Evolutionary conservation across 2,329 filamentous ascomycete genomes (phyloP).

Genomic region (Xenoacremonium recifei): DNA sequence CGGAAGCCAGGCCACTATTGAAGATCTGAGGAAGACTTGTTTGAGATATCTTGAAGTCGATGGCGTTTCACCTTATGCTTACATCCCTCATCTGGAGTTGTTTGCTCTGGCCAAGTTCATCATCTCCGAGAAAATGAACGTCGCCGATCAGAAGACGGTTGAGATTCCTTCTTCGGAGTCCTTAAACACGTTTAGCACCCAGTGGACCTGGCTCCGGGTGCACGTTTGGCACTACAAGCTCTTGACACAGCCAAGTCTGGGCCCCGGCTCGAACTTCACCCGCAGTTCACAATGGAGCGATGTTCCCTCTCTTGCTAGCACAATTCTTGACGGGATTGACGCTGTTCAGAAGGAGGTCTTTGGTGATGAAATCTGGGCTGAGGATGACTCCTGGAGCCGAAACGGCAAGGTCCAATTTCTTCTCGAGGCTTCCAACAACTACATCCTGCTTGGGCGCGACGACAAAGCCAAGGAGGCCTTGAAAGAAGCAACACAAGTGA

Average conservation of each 20-base stretch:
- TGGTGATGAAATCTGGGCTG: constrained; percentile 36
- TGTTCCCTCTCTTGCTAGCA: constrained; percentile 53
- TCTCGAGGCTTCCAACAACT: constrained; percentile 78
- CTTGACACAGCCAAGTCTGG: constrained; percentile 55
- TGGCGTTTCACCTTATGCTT: constrained; percentile 80
- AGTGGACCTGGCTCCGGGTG: constrained; percentile 68
- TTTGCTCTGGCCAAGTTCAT: constrained; percentile 68
- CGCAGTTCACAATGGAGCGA: constrained; percentile 59
- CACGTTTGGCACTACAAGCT: constrained; percentile 68
- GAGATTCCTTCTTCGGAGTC: constrained; percentile 22
- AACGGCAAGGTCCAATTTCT: constrained; percentile 67
- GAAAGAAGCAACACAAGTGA: constrained; percentile 61
- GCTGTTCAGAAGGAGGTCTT: constrained; percentile 40
- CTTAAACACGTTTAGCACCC: constrained; percentile 44
- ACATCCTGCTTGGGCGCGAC: constrained; percentile 82
- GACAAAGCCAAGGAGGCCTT: constrained; percentile 71
- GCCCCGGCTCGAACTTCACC: constrained; percentile 53
- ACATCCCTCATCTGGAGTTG: constrained; percentile 81
- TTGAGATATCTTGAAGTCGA: constrained; percentile 73
- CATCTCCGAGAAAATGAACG: constrained; percentile 32
- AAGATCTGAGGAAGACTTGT: constrained; percentile 53
- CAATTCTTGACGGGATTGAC: constrained; percentile 43
- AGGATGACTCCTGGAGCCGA: constrained; percentile 36
- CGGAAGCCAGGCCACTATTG: constrained; percentile 22
- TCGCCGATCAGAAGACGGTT: constrained; percentile 22